Evolutionary conservation across 306 rosid species (phyloP).

Genomic region (Abrus precatorius): DNA sequence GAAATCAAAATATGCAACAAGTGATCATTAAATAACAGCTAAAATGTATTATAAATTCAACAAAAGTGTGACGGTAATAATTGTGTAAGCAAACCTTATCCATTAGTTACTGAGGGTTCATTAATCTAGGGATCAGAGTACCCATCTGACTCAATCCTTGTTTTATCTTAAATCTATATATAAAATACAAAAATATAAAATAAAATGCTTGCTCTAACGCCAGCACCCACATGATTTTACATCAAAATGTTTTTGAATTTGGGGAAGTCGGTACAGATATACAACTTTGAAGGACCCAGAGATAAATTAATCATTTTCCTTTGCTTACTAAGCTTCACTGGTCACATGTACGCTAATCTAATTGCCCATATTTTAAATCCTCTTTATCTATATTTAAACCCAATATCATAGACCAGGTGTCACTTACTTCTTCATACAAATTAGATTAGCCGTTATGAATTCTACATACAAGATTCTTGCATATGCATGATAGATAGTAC

Average conservation of each 20-base stretch:
- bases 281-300: conserved; percentile 15
- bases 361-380: background rate
- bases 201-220: conserved; percentile 42
- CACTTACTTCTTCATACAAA: background rate
- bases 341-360: conserved; percentile 16
- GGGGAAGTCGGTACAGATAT: conserved; percentile 38
- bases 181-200: conserved; percentile 36
- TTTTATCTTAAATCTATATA: conserved; percentile 40
- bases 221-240: conserved; percentile 52
- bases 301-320: background rate
- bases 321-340: conserved; percentile 17
- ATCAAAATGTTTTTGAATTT: conserved; percentile 44
- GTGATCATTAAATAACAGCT: background rate
- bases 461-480: background rate
- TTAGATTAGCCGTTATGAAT: background rate
- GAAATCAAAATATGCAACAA: conserved; percentile 5
- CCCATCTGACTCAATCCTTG: conserved; percentile 50
- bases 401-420: background rate
- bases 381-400: background rate
- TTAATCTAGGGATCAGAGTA: conserved; percentile 71
- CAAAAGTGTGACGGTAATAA: conserved; percentile 48
- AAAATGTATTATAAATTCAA: background rate
- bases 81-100: conserved; percentile 57
- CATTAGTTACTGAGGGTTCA: conserved; percentile 51
- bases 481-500: background rate